Percentiles rank a stretch among this genome's conserved stretches.
phyloP scores from a whole-genome alignment of 805 yeast genomes.

The Candida hispaniensis region DNA sequence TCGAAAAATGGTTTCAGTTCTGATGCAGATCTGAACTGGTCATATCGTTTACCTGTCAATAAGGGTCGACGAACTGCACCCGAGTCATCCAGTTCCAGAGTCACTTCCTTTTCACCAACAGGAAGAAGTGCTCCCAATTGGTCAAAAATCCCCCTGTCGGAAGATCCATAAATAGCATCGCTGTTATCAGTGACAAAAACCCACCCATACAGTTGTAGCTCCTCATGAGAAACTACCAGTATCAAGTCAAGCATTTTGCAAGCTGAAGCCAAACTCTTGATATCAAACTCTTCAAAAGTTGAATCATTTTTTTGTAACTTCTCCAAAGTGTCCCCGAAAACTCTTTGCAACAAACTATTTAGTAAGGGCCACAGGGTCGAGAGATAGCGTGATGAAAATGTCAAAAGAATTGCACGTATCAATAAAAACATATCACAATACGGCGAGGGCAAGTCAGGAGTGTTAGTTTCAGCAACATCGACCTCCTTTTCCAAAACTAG shows the following conservation, averaged over 20 bases:
- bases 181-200: conserved; percentile 63
- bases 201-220: conserved; percentile 74
- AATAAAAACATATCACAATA: conserved; percentile 42
- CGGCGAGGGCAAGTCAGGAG: conserved; percentile 31
- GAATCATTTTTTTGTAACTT: conserved; percentile 10
- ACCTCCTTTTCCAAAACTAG: conserved; percentile 30
- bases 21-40: conserved; percentile 31
- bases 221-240: conserved; percentile 59
- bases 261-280: conserved; percentile 34
- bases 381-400: conserved; percentile 53
- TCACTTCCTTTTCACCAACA: conserved; percentile 19
- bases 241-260: conserved; percentile 73
- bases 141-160: conserved; percentile 39
- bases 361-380: conserved; percentile 59
- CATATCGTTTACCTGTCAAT: conserved; percentile 24
- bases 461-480: too few relatives aligned
- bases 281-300: conserved; percentile 17
- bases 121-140: conserved; percentile 27
- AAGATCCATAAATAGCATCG: conserved; percentile 41
- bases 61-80: conserved; percentile 31
- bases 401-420: conserved; percentile 54
- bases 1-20: conserved; percentile 56
- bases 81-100: conserved; percentile 4
- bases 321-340: conserved; percentile 35
- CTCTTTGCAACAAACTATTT: conserved; percentile 46